These are phyloP conservation scores for Rhytidiadelphus loreus DNA, from an alignment of 225 moss, liverwort and hornwort genomes.

Conservation along the genomic window DNA sequence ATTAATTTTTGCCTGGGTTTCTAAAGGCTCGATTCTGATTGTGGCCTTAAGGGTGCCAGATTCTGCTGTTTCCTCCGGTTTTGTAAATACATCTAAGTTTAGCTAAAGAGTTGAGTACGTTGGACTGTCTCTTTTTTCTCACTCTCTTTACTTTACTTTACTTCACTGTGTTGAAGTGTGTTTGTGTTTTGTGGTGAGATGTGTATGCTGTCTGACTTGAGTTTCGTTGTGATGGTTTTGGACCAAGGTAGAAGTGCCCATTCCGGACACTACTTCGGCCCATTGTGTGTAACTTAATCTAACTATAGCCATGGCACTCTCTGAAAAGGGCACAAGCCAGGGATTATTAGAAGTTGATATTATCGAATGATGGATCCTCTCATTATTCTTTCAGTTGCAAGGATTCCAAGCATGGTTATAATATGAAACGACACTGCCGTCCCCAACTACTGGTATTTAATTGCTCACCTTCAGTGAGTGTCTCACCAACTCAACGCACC, in stretches of 20 bases:
- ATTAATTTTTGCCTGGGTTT: slow-evolving; percentile 21
- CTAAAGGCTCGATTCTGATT: neutral
- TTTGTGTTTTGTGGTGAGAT: neutral
- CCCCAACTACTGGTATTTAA: neutral
- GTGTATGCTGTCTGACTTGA: neutral
- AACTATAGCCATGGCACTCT: neutral
- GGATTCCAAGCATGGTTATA: neutral
- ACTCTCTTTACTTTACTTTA: too few relatives aligned
- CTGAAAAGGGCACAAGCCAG: too few relatives aligned
- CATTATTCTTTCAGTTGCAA: neutral
- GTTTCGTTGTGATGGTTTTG: neutral
- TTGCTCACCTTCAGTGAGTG: neutral
- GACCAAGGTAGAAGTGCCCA: neutral
- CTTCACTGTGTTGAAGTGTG: neutral
- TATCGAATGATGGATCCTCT: neutral
- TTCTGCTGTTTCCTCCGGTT: slow-evolving; percentile 19
- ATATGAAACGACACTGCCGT: neutral
- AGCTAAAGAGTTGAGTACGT: neutral
- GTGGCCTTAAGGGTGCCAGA: neutral
- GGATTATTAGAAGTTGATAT: neutral
- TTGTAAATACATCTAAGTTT: slow-evolving; percentile 22
- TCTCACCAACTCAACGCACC: neutral
- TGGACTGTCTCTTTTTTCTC: neutral
- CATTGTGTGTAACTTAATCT: neutral
- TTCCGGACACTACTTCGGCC: neutral